A percentile compares a stretch with the other conserved stretches of the same genome.
phyloP scores from a whole-genome alignment of 2,329 filamentous ascomycete species.

The Zymoseptoria tritici region DNA sequence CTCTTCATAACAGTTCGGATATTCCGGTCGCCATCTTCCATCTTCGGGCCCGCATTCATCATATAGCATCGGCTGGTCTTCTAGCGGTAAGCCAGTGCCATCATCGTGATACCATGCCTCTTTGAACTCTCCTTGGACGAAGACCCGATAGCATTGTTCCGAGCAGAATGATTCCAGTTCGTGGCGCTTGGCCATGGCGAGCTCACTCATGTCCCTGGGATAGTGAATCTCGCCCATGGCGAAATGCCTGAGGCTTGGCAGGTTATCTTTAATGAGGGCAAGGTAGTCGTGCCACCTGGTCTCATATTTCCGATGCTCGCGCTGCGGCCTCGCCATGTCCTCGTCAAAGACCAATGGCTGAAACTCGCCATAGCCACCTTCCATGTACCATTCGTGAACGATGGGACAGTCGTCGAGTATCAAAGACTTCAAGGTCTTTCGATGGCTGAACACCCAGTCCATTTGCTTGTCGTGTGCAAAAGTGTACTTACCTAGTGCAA shows the following conservation, averaged over 20 bases:
- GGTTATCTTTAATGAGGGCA: background rate
- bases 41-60: background rate
- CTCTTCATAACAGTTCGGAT: slow-evolving; percentile 1
- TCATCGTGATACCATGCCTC: background rate
- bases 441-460: slow-evolving; percentile 40
- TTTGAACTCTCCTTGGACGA: background rate
- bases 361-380: background rate
- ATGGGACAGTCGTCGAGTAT: slow-evolving; percentile 38
- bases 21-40: background rate
- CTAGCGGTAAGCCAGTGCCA: background rate
- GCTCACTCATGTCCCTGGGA: background rate
- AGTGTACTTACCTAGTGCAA: slow-evolving; percentile 36
- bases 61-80: background rate
- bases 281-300: slow-evolving; percentile 10
- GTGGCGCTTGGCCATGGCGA: background rate
- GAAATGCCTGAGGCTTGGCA: background rate
- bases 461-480: slow-evolving; percentile 42
- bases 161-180: background rate
- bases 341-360: background rate
- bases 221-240: too few relatives aligned
- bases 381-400: background rate
- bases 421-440: slow-evolving; percentile 34
- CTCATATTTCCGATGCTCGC: background rate
- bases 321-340: background rate
- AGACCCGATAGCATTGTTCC: background rate